phyloP scores from a whole-genome alignment of 805 yeast genomes.

The Yarrowia divulgata region DNA sequence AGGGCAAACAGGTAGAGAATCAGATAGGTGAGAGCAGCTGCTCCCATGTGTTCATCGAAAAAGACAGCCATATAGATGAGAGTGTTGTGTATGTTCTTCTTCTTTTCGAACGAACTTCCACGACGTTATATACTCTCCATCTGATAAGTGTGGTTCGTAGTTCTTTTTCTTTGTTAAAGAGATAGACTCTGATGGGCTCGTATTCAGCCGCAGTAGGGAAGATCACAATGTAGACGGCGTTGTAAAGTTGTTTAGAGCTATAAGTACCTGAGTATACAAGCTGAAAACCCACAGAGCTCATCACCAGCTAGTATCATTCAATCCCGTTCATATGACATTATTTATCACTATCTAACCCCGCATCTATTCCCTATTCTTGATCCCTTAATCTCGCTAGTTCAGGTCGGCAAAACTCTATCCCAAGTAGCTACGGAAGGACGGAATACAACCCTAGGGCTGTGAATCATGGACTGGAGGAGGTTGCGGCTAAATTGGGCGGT shows the following conservation, averaged over 20 bases:
- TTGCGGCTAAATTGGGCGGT: conserved; percentile 1
- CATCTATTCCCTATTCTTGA: no score
- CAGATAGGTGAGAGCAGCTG: conserved; percentile 22
- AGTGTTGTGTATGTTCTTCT: no score
- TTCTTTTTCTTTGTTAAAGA: no score
- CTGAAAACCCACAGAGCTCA: background rate
- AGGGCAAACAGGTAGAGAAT: conserved; percentile 1
- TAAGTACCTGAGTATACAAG: no score
- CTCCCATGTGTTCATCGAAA: conserved; percentile 22
- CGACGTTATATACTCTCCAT: background rate
- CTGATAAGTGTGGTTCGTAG: no score
- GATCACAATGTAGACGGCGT: no score
- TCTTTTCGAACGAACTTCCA: no score
- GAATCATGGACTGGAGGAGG: conserved; percentile 13
- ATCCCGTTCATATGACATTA: background rate
- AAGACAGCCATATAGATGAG: background rate
- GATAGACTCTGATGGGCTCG: background rate
- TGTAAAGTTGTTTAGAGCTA: no score
- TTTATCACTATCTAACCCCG: background rate
- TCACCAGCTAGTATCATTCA: no score
- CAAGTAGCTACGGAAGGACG: background rate
- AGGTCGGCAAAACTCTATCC: background rate
- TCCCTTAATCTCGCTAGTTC: background rate
- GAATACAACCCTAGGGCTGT: background rate
- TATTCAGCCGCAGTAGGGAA: conserved; percentile 6